Evolutionary conservation across 768 basidiomycete species (phyloP).

Genomic region (Boletus vinaceobasis): DNA sequence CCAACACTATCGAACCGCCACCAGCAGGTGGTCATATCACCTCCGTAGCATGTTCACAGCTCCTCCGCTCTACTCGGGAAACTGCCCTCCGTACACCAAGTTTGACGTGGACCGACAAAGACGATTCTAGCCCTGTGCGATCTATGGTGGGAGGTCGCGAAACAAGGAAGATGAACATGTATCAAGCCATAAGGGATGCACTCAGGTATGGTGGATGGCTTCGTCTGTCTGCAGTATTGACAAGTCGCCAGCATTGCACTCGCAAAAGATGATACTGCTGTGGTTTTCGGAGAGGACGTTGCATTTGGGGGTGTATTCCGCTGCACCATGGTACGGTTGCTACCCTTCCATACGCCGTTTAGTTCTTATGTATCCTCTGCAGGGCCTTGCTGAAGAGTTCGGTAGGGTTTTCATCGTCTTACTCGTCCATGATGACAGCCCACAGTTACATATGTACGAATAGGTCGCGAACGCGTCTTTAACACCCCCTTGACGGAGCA

Average conservation of each 20-base stretch:
- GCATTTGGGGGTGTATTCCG: constrained; percentile 94
- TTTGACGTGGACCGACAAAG: constrained; percentile 67
- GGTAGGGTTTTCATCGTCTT: constrained; percentile 43
- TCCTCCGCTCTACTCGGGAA: constrained; percentile 66
- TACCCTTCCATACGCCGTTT: constrained; percentile 2
- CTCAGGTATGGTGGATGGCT: constrained; percentile 53
- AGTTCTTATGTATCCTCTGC: constrained; percentile 6
- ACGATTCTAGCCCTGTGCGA: constrained; percentile 37
- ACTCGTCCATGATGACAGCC: neutral
- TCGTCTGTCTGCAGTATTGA: constrained; percentile 4
- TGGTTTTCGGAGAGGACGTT: constrained; percentile 90
- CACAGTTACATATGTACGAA: neutral
- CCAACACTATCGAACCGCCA: constrained; percentile 53
- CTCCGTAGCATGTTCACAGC: constrained; percentile 63
- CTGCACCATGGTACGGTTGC: constrained; percentile 73
- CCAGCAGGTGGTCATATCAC: constrained; percentile 77
- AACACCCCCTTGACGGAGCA: constrained; percentile 93
- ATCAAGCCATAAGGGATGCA: constrained; percentile 89
- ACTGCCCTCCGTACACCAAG: constrained; percentile 69
- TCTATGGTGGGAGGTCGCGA: constrained; percentile 69
- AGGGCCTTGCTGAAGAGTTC: constrained; percentile 92
- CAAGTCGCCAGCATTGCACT: constrained; percentile 63
- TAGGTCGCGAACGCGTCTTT: constrained; percentile 89
- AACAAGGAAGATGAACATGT: constrained; percentile 93
- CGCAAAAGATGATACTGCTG: constrained; percentile 78